These are phyloP conservation scores for Leccinum subgranulosum DNA, from an alignment of 768 basidiomycete species.

Conservation along the genomic window DNA sequence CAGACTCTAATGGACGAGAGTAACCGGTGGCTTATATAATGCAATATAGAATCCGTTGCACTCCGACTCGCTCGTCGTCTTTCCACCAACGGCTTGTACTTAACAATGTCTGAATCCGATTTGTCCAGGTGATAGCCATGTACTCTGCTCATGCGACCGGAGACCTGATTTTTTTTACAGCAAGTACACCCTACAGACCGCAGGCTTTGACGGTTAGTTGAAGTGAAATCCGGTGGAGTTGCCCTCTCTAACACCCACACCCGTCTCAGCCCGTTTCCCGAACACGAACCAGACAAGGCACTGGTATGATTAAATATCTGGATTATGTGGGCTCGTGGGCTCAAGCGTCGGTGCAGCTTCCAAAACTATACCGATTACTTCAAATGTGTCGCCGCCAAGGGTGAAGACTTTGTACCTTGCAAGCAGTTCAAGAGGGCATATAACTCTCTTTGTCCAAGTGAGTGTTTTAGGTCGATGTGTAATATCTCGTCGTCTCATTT, in stretches of 20 bases:
- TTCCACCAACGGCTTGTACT: slow-evolving; percentile 39
- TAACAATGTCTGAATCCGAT: slow-evolving; percentile 59
- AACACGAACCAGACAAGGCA: slow-evolving; percentile 94
- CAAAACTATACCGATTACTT: slow-evolving; percentile 99
- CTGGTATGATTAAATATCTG: slow-evolving; percentile 58
- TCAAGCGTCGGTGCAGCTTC: slow-evolving; percentile 48
- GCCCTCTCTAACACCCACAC: slow-evolving; percentile 7
- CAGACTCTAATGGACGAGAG: too few species aligned
- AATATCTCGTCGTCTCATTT: slow-evolving; percentile 9
- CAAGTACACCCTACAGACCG: slow-evolving; percentile 90
- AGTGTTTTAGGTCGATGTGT: slow-evolving; percentile 34
- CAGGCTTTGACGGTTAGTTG: slow-evolving; percentile 82
- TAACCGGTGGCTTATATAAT: slow-evolving; percentile 22
- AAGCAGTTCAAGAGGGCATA: slow-evolving; percentile 97
- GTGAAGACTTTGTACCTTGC: slow-evolving; percentile 98
- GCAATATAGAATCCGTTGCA: slow-evolving; percentile 34
- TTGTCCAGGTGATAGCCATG: slow-evolving; percentile 47
- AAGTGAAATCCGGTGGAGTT: background rate
- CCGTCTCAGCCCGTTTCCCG: slow-evolving; percentile 72
- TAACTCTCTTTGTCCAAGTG: slow-evolving; percentile 96
- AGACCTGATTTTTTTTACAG: slow-evolving; percentile 37
- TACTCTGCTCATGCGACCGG: background rate
- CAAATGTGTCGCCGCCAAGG: slow-evolving; percentile 95
- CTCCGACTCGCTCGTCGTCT: slow-evolving; percentile 27
- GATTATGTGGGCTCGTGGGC: background rate